A percentile compares a stretch with the other conserved stretches of the same genome.
These are phyloP conservation scores for Avena insularis DNA, from an alignment of 176 grass and related monocot species.

Conservation along the genomic window DNA sequence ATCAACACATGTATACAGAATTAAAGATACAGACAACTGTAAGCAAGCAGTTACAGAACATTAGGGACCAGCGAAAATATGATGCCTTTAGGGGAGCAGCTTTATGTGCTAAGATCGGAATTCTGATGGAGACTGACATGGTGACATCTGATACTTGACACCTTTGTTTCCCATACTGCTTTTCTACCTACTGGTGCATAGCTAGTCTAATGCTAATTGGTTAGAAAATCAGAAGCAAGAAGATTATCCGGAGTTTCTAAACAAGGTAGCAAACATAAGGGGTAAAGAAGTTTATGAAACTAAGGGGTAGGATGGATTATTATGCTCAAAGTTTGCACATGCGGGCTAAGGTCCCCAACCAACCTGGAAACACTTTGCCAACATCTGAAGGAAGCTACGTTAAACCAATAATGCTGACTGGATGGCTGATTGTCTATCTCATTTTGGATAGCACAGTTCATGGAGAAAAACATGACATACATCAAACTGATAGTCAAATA, in stretches of 20 bases:
- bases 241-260: neutral
- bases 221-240: neutral
- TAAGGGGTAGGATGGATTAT: neutral
- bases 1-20: neutral
- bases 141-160: neutral
- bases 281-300: constrained; percentile 6
- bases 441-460: constrained; percentile 24
- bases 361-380: constrained; percentile 15
- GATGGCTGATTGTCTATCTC: neutral
- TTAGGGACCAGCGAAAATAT: neutral
- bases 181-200: neutral
- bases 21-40: neutral
- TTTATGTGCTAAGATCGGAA: neutral
- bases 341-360: constrained; percentile 28
- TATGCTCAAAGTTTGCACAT: constrained; percentile 13
- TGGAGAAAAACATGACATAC: constrained; percentile 16
- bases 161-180: neutral
- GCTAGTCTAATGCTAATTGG: neutral
- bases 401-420: constrained; percentile 34
- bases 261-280: constrained; percentile 12
- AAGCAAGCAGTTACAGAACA: neutral
- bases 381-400: constrained; percentile 28
- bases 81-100: neutral
- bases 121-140: neutral
- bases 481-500: neutral